Conservation (phyloP, 495 filamentous ascomycete species). For the Xylaria bambusicola region DNA sequence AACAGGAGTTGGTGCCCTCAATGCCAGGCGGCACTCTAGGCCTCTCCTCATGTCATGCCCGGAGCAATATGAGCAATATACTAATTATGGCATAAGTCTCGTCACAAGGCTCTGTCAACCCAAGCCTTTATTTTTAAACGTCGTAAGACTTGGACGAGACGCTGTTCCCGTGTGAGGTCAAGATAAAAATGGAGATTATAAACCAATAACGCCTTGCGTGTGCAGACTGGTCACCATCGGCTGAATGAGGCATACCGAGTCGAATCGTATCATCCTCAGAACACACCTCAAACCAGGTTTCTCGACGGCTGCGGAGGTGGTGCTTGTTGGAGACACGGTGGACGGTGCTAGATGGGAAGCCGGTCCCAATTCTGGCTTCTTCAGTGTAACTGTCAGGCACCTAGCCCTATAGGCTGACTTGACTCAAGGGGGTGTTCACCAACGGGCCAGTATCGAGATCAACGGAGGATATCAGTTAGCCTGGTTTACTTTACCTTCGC, state of each 20-base stretch:
- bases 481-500: not conserved
- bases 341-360: not conserved
- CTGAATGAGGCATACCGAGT: slow-evolving; percentile 8
- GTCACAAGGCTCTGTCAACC: too few species aligned
- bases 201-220: not conserved
- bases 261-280: too few species aligned
- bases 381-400: not conserved
- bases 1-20: too few species aligned
- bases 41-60: too few species aligned
- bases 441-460: not conserved
- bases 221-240: not conserved
- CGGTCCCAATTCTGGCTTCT: not conserved
- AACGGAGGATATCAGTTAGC: not conserved
- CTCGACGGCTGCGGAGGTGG: slow-evolving; percentile 3
- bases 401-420: slow-evolving; percentile 10
- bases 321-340: not conserved
- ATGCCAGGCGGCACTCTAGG: too few species aligned
- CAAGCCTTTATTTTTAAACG: too few species aligned
- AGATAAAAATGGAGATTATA: too few species aligned
- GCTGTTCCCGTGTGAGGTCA: not conserved
- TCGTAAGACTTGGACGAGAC: not conserved
- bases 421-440: not conserved
- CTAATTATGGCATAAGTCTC: too few species aligned
- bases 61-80: too few species aligned
- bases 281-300: not conserved